Evolutionary conservation across 1,284 basidiomycete species (phyloP), one percentile per base, ranked within the genome.

Genomic region (Cryptococcus hybrid): DNA sequence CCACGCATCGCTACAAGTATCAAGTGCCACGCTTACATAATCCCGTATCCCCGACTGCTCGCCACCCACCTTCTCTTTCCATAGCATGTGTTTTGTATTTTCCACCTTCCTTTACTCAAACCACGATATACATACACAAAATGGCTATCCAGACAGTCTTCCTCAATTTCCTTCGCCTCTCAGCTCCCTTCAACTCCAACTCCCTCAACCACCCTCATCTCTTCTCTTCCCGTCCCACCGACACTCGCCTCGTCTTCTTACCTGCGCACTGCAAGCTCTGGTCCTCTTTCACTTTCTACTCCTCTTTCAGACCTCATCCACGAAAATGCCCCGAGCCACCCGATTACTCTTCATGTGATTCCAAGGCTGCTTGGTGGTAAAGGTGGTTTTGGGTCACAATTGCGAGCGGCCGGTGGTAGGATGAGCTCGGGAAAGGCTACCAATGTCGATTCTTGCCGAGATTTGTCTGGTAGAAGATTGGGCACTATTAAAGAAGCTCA

Each of bases 401-500:
- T 99, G 62, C 86, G 95, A 73, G 95, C 96, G 0, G 93, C 94
- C 18, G 95, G 95, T 65, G 95, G 95, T 7, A 86, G 94, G 45
- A 99, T 99, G 96, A 92, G 90, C 69, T 89, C 88, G 65, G 88
- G 92, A 80, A 95, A 94, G 82, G 91, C 89, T 42, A 90, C 83
- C 71, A 98, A 98, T 79, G 93, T 92, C 67, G 94, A 98, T 75
- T 90, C 90, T 7, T 99, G 95, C 76, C 82, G 95, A 47, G 96
- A 99, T 72, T 82, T 99, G 50, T 92, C 85, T 62, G 95, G 95
- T 0, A 81, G 95, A 53, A 82, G 93, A 55, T 79, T 99, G 34
- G 92, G 90, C 65, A 96, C 94, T 0, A 86, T 98, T 70, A 97
- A 97, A 78, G 93, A 98, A 70, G 95, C 95, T 1, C 90, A 97